Base-by-base conservation (phyloP, 2,329 filamentous ascomycete species). In the Stylonectria norvegica region DNA sequence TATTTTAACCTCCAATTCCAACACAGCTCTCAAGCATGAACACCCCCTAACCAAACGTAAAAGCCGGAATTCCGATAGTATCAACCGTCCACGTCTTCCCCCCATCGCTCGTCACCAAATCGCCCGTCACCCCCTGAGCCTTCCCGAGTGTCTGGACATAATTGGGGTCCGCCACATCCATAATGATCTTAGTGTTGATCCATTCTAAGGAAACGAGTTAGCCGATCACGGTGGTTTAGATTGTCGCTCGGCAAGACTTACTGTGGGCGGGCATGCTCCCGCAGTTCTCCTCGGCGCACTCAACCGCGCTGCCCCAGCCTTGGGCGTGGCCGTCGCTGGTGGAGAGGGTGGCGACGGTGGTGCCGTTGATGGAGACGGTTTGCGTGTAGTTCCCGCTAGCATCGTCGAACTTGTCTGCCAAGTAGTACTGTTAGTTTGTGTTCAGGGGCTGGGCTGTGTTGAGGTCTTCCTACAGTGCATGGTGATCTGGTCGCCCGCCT, bases 281-380 rank as follows among this genome's bases (percentile, higher is more conserved):
- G 72, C 86, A 90, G 70, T 86, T 83, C 64, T 90, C 84, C 61
- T 81, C 83, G 39, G 82, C 87, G 61, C 79, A 80, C 58, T 85
- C 78, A 14, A 71, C 63, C 1, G 68, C 61, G 27, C 62, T 66
- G 2, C 67, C 69, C 61, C 66, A 71, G 47, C 68, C 67, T 56
- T 63, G 49, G 4, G 68, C 68, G 6, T 67, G 50, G 17, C 62
- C 68, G 42, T 65, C 64, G 37, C 58, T 66, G 34, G 71, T 73
- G 2, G 69, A 72, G 3, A 74, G 61, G 0, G 62, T 70, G 0
- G 67, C 67, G 20, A 73, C 63, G 1, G 42, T 31, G 18, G 50
- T 6, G 5, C 42, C 51, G 27, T 54, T 55, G 39, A 54, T 39
- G 11, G 44, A 44, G 33, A 52, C 52, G 5, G 45, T 49, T 8